Base-by-base conservation (phyloP, 2,329 filamentous ascomycete species). In the Alternaria atra region DNA sequence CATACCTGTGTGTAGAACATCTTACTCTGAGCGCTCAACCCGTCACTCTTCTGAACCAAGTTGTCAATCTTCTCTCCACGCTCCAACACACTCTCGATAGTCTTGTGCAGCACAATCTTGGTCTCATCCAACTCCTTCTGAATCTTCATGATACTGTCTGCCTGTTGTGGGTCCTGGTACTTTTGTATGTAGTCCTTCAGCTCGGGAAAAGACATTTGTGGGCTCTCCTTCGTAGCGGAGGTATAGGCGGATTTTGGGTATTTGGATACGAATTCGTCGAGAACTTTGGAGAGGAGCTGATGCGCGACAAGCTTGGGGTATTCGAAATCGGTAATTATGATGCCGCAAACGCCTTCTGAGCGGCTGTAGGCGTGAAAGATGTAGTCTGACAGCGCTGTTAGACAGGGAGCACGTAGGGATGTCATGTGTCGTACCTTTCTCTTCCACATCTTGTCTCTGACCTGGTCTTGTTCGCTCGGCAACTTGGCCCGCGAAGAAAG, bases 91-190 rank as follows among this genome's bases (percentile, higher is more conserved):
- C 88, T 91, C 83, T 97, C 91, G 73, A 97, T 97, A 44, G 95
- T 97, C 87, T 98, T 97, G 83, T 98, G 93, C 72, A 99, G 85
- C 61, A 97, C 90, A 76, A 97, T 94, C 87, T 97, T 98, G 63
- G 94, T 98, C 85, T 97, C 94, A 76, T 98, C 94, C 63, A 99
- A 85, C 83, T 99, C 93, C 82, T 93, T 91, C 81, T 98, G 94
- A 73, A 99, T 97, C 85, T 93, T 94, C 84, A 93, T 88, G 77
- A 98, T 96, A 80, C 90, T 94, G 82, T 97, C 93, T 68, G 93
- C 94, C 81, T 96, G 87, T 74, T 89, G 85, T 12, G 94, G 93
- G 79, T 97, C 91, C 83, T 97, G 92, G 82, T 93, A 97, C 69
- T 90, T 89, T 40, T 80, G 76, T 52, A 91, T 85, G 80, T 97